Percentiles rank a stretch among this genome's conserved stretches.
These are phyloP conservation scores for Gnetum montanum DNA, from an alignment of 75 land plant species.

Conservation along the genomic window DNA sequence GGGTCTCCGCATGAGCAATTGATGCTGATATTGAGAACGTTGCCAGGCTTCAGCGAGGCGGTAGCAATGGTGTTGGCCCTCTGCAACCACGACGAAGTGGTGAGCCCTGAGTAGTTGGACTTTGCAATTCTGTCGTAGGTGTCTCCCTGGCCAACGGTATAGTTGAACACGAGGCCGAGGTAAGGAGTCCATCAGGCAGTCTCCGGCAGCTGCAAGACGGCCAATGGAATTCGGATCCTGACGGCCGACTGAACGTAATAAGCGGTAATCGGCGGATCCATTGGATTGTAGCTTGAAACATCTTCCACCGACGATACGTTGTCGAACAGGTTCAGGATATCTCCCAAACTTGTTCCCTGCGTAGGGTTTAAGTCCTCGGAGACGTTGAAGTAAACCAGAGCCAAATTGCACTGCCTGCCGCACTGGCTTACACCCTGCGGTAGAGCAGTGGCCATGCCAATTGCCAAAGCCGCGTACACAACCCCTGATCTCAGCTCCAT, in stretches of 20 bases:
- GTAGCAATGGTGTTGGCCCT: conserved; percentile 17
- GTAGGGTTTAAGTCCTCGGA: neutral
- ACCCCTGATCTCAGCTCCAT: too few relatives aligned
- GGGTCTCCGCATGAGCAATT: conserved; percentile 83
- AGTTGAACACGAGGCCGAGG: conserved; percentile 39
- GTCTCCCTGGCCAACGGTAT: conserved; percentile 18
- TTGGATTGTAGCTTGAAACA: neutral
- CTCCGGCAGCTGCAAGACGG: conserved; percentile 52
- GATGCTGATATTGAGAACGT: conserved; percentile 36
- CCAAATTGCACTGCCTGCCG: neutral
- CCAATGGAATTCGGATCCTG: conserved; percentile 38
- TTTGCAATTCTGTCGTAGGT: conserved; percentile 20
- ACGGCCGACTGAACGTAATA: neutral
- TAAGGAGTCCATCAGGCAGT: neutral
- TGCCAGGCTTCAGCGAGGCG: conserved; percentile 16
- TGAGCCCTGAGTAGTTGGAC: conserved; percentile 32
- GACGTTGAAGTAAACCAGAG: neutral
- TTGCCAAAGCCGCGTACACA: too few relatives aligned
- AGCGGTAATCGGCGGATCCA: neutral
- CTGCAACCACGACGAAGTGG: conserved; percentile 25
- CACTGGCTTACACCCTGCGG: neutral
- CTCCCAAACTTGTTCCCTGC: too few relatives aligned
- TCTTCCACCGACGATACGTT: neutral
- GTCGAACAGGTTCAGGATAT: neutral
- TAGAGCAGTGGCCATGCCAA: too few relatives aligned